Percentiles rank a stretch among this genome's conserved stretches.
phyloP scores from a whole-genome alignment of 345 rosid species.

The Syzygium jambos region DNA sequence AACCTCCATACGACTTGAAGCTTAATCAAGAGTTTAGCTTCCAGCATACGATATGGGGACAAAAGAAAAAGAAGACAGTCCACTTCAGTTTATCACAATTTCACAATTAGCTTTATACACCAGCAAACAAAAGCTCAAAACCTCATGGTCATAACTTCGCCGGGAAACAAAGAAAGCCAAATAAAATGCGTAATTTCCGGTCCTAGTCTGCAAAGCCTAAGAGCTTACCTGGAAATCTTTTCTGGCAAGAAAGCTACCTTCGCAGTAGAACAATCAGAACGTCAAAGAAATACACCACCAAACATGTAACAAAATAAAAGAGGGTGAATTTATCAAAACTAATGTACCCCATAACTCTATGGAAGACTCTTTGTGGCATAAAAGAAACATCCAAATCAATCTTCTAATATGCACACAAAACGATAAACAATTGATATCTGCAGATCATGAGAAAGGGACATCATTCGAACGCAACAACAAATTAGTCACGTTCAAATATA shows the following conservation, averaged over 20 bases:
- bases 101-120: not conserved
- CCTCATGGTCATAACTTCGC: not conserved
- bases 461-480: not conserved
- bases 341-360: not conserved
- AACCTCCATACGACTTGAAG: not conserved
- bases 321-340: not conserved
- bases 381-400: not conserved
- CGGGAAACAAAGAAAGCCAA: not conserved
- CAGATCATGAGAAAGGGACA: not conserved
- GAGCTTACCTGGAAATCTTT: not conserved
- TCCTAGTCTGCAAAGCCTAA: not conserved
- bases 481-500: not conserved
- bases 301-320: not conserved
- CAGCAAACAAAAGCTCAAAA: not conserved
- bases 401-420: not conserved
- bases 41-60: not conserved
- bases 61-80: not conserved
- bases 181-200: not conserved
- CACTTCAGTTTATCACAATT: not conserved
- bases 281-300: not conserved
- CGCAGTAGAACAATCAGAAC: not conserved
- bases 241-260: not conserved
- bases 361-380: not conserved
- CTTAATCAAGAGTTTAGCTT: not conserved
- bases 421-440: not conserved